Evolutionary conservation across 2,329 filamentous ascomycete genomes (phyloP).

Genomic region (Lachnellula subtilissima): DNA sequence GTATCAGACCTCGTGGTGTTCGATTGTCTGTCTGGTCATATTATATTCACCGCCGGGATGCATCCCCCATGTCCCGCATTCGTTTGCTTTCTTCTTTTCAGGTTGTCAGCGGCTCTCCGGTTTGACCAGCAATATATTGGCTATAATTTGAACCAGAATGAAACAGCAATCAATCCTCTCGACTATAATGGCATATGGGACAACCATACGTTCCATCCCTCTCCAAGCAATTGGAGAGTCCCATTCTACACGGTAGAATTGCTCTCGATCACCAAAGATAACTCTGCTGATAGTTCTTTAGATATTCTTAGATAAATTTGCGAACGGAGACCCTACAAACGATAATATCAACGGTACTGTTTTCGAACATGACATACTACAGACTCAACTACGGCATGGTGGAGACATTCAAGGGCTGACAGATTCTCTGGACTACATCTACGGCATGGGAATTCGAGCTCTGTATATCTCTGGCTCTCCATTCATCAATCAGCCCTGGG

Average conservation of each 20-base stretch:
- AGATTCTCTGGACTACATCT: constrained; percentile 59
- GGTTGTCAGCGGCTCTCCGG: too few relatives aligned
- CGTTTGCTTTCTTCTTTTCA: too few relatives aligned
- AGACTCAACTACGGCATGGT: constrained; percentile 57
- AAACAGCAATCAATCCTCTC: constrained; percentile 35
- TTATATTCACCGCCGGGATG: too few relatives aligned
- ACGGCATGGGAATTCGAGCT: constrained; percentile 60
- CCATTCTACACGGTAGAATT: constrained; percentile 54
- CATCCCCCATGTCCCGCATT: too few relatives aligned
- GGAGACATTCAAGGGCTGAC: constrained; percentile 54
- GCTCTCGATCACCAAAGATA: constrained; percentile 43
- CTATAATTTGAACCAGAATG: constrained; percentile 36
- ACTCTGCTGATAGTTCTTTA: too few relatives aligned
- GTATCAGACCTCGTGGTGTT: too few relatives aligned
- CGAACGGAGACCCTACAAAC: constrained; percentile 60
- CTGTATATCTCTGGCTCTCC: constrained; percentile 58
- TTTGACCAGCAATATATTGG: too few relatives aligned
- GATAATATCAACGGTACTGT: constrained; percentile 56
- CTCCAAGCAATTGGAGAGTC: constrained; percentile 58
- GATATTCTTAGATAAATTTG: constrained; percentile 39
- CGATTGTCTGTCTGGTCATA: too few relatives aligned
- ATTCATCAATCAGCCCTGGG: constrained; percentile 62
- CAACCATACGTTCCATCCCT: constrained; percentile 47
- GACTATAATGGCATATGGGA: constrained; percentile 54
- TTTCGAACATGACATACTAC: constrained; percentile 54